Conservation (phyloP, 2,329 filamentous ascomycete species). For the Phialophora expanda region DNA sequence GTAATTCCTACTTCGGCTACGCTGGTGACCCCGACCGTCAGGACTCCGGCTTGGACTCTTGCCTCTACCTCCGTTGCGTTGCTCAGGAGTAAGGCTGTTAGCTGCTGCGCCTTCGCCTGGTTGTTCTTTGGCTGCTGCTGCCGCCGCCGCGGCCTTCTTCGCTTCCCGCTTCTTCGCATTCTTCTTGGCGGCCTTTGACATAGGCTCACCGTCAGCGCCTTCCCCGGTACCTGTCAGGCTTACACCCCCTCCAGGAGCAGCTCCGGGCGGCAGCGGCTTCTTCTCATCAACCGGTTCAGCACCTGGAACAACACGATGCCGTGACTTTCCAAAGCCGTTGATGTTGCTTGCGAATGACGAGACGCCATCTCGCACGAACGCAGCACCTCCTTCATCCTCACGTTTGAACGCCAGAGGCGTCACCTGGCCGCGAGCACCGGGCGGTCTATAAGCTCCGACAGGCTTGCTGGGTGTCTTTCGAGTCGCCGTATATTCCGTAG, state of each 20-base stretch:
- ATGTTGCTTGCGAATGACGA: constrained; percentile 65
- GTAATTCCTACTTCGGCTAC: constrained; percentile 56
- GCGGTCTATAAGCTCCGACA: constrained; percentile 93
- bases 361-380: constrained; percentile 80
- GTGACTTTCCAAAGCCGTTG: constrained; percentile 79
- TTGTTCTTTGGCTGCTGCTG: constrained; percentile 62
- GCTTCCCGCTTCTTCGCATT: constrained; percentile 98
- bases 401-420: constrained; percentile 96
- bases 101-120: constrained; percentile 5
- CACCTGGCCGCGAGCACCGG: constrained; percentile 83
- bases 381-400: constrained; percentile 92
- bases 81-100: constrained; percentile 32
- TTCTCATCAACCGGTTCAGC: constrained; percentile 72
- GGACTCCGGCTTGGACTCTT: constrained; percentile 46
- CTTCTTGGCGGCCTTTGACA: constrained; percentile 86
- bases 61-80: constrained; percentile 32
- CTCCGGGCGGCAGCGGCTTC: constrained; percentile 66
- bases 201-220: constrained; percentile 66
- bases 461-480: constrained; percentile 96
- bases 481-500: constrained; percentile 77
- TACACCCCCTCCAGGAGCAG: constrained; percentile 69
- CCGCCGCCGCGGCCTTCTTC: constrained; percentile 81
- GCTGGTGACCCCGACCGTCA: constrained; percentile 60
- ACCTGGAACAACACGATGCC: constrained; percentile 81
- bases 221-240: constrained; percentile 68